Evolutionary conservation across 257 asterid genomes (phyloP), one percentile per base, ranked within the genome.

Genomic region (Forsythia viridissima): DNA sequence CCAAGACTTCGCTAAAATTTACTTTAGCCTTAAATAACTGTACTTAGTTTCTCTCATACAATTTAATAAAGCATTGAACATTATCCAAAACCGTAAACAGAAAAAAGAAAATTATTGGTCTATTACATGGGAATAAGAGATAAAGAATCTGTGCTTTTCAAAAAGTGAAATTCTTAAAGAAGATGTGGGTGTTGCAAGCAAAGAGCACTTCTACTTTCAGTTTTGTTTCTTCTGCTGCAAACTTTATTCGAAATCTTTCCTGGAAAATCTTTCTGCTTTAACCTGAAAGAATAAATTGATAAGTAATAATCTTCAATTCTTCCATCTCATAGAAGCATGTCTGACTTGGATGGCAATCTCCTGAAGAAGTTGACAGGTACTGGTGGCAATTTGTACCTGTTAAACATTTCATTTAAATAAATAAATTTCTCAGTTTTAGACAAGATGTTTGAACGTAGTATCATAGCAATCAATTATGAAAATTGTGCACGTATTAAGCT

Each of bases 351-450:
- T 74, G 98, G 97, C 72, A 94, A 79, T 80, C 98, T 92, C 89
- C 88, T 94, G 94, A 94, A 94, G 93, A 92, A 94, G 83, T 94
- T 94, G 38, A 84, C 89, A 15, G 97, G 96, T 21, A 92, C 92
- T 0, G 97, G 85, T 1, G 98, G 98, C 85, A 92, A 42, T 82
- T 48, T 88, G 90, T 90, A 77, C 88, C 70, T 63, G 39, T 24
- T 30, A 24, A 63, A 30, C 12, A 20, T 20, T 11, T 59, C 7
- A 15, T 13, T 48, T 15, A 10, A 6, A 48, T 48, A 15, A 4
- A 48, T 48, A 15, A 48, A 59, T n/a, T 59, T 8, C 1, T 59
- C 67, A 3, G 36, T 59, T 59, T 59, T 9, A 59, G 34, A 59
- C 37, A 0, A 59, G 21, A 20, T 0, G 2, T 20, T 13, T 48